These are phyloP conservation scores for Pholiota molesta DNA, from an alignment of 768 basidiomycete genomes.

Conservation along the genomic window DNA sequence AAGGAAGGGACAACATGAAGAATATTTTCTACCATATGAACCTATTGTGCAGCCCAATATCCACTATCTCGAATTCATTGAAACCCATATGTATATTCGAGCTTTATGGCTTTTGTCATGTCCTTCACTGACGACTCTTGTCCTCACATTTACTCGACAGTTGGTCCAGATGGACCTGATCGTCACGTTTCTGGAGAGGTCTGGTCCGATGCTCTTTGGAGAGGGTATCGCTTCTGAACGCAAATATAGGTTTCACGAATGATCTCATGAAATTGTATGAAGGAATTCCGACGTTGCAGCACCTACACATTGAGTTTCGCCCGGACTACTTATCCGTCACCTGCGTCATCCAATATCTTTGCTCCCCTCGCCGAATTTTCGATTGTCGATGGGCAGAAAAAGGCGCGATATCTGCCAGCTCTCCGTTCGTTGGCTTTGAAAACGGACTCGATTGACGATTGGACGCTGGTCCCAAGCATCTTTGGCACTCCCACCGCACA, in stretches of 20 bases:
- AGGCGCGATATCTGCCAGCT: neutral
- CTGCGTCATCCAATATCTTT: neutral
- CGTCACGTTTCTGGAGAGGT: neutral
- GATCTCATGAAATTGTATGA: neutral
- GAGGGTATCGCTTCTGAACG: neutral
- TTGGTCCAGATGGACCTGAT: neutral
- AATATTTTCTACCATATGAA: neutral
- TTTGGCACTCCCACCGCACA: neutral
- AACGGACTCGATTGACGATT: neutral
- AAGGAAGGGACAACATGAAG: neutral
- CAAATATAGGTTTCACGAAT: neutral
- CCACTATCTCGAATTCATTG: neutral
- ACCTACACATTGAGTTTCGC: neutral
- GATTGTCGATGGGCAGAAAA: neutral
- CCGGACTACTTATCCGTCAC: neutral
- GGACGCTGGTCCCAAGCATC: neutral
- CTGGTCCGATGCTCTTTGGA: neutral
- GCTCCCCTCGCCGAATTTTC: neutral
- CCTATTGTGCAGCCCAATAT: neutral
- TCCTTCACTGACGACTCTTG: neutral
- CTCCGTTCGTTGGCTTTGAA: neutral
- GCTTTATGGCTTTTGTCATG: neutral
- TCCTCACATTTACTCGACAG: neutral
- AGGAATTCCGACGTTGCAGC: neutral
- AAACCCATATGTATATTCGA: neutral